A percentile compares a stretch with the other conserved stretches of the same genome.
These are phyloP conservation scores for Nicotiana benthamiana DNA, from an alignment of 257 asterid species.

Conservation along the genomic window DNA sequence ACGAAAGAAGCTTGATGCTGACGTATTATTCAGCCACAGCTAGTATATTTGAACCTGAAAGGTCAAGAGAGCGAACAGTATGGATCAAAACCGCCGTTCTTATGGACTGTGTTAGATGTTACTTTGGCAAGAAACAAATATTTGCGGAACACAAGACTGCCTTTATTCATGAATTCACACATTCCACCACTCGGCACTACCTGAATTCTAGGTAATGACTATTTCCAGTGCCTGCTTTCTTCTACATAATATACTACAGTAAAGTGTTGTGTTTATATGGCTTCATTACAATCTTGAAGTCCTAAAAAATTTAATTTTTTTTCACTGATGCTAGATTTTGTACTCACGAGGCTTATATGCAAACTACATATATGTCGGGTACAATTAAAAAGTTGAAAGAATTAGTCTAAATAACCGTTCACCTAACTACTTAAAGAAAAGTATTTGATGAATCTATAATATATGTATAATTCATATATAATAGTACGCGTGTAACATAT, in stretches of 20 bases:
- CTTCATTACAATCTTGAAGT: background rate
- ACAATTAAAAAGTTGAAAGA: no score
- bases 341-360: background rate
- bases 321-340: background rate
- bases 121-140: constrained; percentile 19
- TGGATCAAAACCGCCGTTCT: constrained; percentile 73
- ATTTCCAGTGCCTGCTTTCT: background rate
- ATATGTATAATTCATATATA: no score
- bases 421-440: no score
- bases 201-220: background rate
- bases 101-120: constrained; percentile 29
- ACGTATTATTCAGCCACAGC: constrained; percentile 54
- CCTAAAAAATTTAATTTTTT: no score
- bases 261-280: background rate
- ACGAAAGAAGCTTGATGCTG: constrained; percentile 26
- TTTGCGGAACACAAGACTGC: constrained; percentile 26
- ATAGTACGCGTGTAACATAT: no score
- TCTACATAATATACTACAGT: no score
- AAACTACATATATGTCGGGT: no score
- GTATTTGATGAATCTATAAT: no score
- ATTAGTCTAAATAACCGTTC: no score
- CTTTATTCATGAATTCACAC: constrained; percentile 35
- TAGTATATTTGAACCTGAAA: constrained; percentile 51
- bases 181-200: constrained; percentile 11
- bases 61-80: constrained; percentile 42